These are phyloP conservation scores for Carex parvula DNA, from an alignment of 176 grass and related monocot genomes.

Conservation along the genomic window DNA sequence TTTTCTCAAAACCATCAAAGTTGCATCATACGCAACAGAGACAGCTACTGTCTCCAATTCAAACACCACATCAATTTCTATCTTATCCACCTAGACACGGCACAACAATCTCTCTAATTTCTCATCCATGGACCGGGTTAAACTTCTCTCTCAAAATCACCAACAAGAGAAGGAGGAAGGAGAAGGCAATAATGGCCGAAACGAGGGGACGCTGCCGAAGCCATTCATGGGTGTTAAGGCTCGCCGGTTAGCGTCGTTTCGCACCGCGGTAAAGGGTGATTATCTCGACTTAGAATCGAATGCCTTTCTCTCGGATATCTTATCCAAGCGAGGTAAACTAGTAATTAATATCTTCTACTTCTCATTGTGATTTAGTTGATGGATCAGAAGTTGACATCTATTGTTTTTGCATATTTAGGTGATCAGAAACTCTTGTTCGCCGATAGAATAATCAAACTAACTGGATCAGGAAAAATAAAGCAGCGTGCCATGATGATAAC, in stretches of 20 bases:
- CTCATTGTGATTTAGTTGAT: neutral
- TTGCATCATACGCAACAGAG: constrained; percentile 24
- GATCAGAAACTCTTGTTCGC: constrained; percentile 89
- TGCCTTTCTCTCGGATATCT: constrained; percentile 64
- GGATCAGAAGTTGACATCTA: no score
- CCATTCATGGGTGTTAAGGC: constrained; percentile 63
- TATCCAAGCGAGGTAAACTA: constrained; percentile 70
- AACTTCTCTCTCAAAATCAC: neutral
- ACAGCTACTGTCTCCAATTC: constrained; percentile 13
- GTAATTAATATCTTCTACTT: neutral
- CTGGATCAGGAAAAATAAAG: constrained; percentile 84
- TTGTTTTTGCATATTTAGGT: constrained; percentile 37
- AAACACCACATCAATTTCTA: neutral
- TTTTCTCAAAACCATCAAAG: neutral
- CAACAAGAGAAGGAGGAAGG: constrained; percentile 2
- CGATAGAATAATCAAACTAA: constrained; percentile 69
- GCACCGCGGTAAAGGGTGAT: constrained; percentile 50
- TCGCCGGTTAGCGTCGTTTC: constrained; percentile 56
- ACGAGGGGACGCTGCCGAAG: neutral
- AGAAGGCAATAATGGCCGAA: neutral
- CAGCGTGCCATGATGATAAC: constrained; percentile 70
- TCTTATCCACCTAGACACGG: neutral
- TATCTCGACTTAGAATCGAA: constrained; percentile 75
- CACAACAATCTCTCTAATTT: neutral
- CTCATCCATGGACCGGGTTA: constrained; percentile 9